Conservation (phyloP, 1,139 yeast genomes). For the Sugiyamaella paludigena region DNA sequence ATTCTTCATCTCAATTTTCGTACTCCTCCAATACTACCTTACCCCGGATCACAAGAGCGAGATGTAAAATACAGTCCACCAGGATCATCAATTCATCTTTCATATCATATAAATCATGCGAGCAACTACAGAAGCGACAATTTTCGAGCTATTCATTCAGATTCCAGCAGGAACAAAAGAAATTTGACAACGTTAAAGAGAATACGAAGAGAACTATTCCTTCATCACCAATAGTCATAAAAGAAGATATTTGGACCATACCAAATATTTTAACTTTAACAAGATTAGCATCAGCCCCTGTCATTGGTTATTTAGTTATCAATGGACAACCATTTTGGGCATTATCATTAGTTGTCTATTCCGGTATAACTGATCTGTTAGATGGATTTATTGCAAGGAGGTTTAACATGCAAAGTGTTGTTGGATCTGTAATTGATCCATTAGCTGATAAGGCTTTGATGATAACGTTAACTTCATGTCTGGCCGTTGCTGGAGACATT, state of each 20-base stretch:
- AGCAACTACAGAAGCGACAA: too few relatives aligned
- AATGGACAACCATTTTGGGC: constrained; percentile 62
- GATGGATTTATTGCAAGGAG: constrained; percentile 90
- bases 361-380: constrained; percentile 84
- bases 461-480: constrained; percentile 78
- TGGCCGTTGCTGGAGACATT: constrained; percentile 61
- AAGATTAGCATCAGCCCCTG: constrained; percentile 74
- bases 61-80: too few relatives aligned
- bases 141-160: too few relatives aligned
- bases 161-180: too few relatives aligned
- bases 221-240: not conserved
- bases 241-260: constrained; percentile 67
- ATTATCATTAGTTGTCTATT: constrained; percentile 69
- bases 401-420: constrained; percentile 70
- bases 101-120: too few relatives aligned
- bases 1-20: too few relatives aligned
- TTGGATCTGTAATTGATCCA: constrained; percentile 93
- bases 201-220: not conserved
- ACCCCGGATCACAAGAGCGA: too few relatives aligned
- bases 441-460: constrained; percentile 90
- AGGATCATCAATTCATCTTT: too few relatives aligned
- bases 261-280: constrained; percentile 85
- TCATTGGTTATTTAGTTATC: constrained; percentile 74
- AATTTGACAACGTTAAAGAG: not conserved
- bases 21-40: too few relatives aligned